Percentiles rank a stretch among this genome's conserved stretches.
Conservation (phyloP, 2,329 filamentous ascomycete species). For the Phaeomoniella chlamydospora region DNA sequence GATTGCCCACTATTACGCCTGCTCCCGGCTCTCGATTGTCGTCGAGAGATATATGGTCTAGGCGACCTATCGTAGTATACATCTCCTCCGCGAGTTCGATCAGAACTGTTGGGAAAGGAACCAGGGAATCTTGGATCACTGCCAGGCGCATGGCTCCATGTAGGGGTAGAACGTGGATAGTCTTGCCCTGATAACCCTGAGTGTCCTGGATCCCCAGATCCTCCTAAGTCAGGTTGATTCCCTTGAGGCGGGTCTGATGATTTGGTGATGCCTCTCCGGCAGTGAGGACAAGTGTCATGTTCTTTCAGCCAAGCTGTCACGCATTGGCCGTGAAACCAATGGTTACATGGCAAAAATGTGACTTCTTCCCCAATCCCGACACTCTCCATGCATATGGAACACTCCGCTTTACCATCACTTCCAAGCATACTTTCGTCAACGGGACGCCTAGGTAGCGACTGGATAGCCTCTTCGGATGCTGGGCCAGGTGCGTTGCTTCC, state of each 20-base stretch:
- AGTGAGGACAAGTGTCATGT: constrained; percentile 76
- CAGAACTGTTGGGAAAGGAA: too few relatives aligned
- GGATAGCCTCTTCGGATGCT: constrained; percentile 61
- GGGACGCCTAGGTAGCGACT: constrained; percentile 54
- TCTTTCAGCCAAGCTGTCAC: constrained; percentile 73
- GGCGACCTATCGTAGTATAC: neutral
- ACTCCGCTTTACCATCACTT: constrained; percentile 56
- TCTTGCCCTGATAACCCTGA: too few relatives aligned
- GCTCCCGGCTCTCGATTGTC: neutral
- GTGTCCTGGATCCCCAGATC: too few relatives aligned
- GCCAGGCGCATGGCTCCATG: too few relatives aligned
- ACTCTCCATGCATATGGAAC: constrained; percentile 88
- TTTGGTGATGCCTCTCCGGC: constrained; percentile 13
- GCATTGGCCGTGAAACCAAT: constrained; percentile 85
- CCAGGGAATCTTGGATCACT: too few relatives aligned
- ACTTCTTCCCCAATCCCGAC: constrained; percentile 61
- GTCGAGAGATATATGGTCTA: neutral
- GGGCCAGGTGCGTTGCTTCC: constrained; percentile 66
- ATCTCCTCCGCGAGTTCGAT: too few relatives aligned
- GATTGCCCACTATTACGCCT: neutral
- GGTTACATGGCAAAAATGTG: constrained; percentile 67
- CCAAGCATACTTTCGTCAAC: constrained; percentile 58
- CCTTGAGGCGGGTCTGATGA: neutral
- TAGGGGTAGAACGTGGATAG: too few relatives aligned
- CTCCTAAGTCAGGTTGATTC: neutral